Conservation (phyloP, 129 eudicot genomes). For the Flaveria linearis region DNA sequence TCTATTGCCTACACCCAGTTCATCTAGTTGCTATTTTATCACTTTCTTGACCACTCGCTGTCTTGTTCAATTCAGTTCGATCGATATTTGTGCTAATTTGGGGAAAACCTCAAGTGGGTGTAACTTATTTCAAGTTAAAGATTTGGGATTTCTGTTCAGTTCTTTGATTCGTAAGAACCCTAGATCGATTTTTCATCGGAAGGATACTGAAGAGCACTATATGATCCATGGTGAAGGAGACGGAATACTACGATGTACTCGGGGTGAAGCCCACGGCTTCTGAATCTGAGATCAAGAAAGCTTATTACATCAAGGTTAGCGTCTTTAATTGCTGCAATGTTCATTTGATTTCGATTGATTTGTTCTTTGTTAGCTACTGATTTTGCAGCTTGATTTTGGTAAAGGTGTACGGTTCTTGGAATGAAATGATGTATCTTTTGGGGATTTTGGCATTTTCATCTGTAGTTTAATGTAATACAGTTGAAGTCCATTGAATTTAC, state of each 20-base stretch:
- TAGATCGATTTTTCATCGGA: constrained; percentile 18
- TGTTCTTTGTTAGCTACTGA: not conserved
- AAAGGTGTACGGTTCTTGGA: not conserved
- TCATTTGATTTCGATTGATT: constrained; percentile 18
- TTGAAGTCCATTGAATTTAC: not conserved
- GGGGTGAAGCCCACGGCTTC: constrained; percentile 91
- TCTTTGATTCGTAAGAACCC: constrained; percentile 16
- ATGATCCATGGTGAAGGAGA: constrained; percentile 84
- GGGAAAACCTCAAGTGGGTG: not conserved
- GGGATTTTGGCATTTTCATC: not conserved
- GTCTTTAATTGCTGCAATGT: constrained; percentile 11
- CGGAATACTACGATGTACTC: constrained; percentile 85
- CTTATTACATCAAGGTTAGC: constrained; percentile 85
- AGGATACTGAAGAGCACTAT: not conserved
- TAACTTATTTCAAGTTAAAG: not conserved
- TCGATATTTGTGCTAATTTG: constrained; percentile 13
- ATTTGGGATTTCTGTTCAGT: constrained; percentile 16
- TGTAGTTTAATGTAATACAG: not conserved
- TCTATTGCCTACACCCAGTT: constrained; percentile 14
- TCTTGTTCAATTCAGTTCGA: constrained; percentile 23
- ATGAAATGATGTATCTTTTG: not conserved
- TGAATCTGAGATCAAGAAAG: constrained; percentile 89
- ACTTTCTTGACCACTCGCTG: constrained; percentile 31
- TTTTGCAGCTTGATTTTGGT: not conserved
- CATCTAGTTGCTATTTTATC: constrained; percentile 5